Evolutionary conservation across 768 basidiomycete genomes (phyloP).

Genomic region (Termitomyces sp.): DNA sequence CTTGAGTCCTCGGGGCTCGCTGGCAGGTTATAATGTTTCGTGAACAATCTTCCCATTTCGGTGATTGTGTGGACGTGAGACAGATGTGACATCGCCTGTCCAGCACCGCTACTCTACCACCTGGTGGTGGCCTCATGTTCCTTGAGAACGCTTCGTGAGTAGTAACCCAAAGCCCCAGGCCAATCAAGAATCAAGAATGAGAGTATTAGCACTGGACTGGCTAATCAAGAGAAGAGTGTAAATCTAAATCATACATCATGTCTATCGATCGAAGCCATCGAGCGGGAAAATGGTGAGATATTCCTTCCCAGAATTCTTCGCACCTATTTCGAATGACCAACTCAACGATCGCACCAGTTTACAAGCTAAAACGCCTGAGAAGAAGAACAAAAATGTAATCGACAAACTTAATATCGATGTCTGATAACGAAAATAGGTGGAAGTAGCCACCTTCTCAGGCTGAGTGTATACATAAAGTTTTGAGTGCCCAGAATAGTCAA

Average conservation of each 20-base stretch:
- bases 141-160: neutral
- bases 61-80: neutral
- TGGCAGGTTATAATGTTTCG: neutral
- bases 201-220: neutral
- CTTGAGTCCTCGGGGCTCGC: neutral
- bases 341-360: neutral
- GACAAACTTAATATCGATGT: neutral
- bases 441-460: no score
- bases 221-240: neutral
- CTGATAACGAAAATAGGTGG: no score
- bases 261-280: constrained; percentile 5
- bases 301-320: neutral
- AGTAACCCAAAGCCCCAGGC: neutral
- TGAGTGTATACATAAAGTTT: neutral
- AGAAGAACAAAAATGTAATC: neutral
- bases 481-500: neutral
- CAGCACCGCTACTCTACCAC: neutral
- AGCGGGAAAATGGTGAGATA: neutral
- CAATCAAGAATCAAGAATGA: neutral
- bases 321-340: neutral
- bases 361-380: neutral
- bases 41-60: neutral
- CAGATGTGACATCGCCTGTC: neutral
- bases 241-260: constrained; percentile 1
- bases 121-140: neutral